Evolutionary conservation across 2,329 filamentous ascomycete genomes (phyloP).

Genomic region (Chalaropsis ovoidea): DNA sequence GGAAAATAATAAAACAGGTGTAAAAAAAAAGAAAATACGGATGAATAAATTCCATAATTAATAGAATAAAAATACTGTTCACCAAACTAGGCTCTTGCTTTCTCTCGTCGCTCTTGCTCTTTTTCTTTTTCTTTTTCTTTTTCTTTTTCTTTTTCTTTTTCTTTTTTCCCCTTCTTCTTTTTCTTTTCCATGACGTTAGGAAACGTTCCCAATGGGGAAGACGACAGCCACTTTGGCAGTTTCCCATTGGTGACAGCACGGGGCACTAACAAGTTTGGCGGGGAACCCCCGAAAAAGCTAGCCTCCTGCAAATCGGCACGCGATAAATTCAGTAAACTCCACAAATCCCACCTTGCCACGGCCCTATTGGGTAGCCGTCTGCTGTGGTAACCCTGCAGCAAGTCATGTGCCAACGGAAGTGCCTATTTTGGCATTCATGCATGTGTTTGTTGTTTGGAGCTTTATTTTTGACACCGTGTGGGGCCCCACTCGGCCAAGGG

Average conservation of each 20-base stretch:
- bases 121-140: neutral
- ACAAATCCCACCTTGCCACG: neutral
- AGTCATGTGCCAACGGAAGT: constrained; percentile 9
- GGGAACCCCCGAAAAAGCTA: constrained; percentile 1
- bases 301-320: neutral
- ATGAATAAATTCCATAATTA: neutral
- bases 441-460: constrained; percentile 3
- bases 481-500: neutral
- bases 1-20: neutral
- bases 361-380: neutral
- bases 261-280: constrained; percentile 11
- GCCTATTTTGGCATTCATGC: constrained; percentile 13
- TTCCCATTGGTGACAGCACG: neutral
- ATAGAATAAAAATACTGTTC: neutral
- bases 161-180: neutral
- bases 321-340: neutral
- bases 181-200: constrained; percentile 3
- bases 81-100: neutral
- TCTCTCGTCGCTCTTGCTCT: neutral
- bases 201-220: constrained; percentile 13
- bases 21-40: neutral
- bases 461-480: constrained; percentile 10
- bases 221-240: constrained; percentile 6
- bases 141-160: neutral
- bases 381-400: neutral